A percentile compares a stretch with the other conserved stretches of the same genome.
Conservation (phyloP, 116 monocot species). For the Papilionanthe hybrid region DNA sequence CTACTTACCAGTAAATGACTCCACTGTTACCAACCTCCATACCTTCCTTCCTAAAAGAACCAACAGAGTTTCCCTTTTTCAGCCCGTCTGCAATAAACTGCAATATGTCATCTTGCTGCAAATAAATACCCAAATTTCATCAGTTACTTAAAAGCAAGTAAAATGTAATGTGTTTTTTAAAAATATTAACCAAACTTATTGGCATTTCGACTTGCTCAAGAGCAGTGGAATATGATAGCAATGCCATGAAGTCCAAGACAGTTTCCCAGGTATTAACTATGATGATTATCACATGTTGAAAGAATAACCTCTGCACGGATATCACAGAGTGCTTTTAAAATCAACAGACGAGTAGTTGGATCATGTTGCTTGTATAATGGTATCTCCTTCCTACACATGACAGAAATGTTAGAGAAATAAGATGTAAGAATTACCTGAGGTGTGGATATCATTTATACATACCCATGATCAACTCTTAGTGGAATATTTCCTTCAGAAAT, state of each 20-base stretch:
- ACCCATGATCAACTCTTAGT: slow-evolving; percentile 68
- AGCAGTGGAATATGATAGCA: background rate
- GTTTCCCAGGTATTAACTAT: background rate
- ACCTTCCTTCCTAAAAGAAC: slow-evolving; percentile 68
- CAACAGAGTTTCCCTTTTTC: slow-evolving; percentile 45
- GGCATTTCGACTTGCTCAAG: background rate
- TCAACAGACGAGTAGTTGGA: slow-evolving; percentile 58
- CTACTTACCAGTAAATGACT: slow-evolving; percentile 65
- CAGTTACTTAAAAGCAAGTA: background rate
- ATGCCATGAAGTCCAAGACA: background rate
- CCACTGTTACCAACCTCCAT: slow-evolving; percentile 41
- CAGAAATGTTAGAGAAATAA: background rate
- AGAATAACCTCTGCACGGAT: slow-evolving; percentile 67
- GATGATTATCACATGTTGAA: background rate
- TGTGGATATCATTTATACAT: slow-evolving; percentile 13
- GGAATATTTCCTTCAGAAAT: slow-evolving; percentile 87
- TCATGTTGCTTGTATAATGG: slow-evolving; percentile 65
- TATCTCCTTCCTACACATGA: slow-evolving; percentile 62
- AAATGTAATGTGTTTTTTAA: background rate
- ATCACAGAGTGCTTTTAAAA: slow-evolving; percentile 94
- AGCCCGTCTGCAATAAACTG: slow-evolving; percentile 52
- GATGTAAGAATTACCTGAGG: background rate
- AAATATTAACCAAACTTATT: background rate
- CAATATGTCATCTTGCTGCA: slow-evolving; percentile 87
- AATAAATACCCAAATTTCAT: slow-evolving; percentile 9